Base-by-base conservation (phyloP, 2,329 filamentous ascomycete genomes). In the Venturia nashicola region DNA sequence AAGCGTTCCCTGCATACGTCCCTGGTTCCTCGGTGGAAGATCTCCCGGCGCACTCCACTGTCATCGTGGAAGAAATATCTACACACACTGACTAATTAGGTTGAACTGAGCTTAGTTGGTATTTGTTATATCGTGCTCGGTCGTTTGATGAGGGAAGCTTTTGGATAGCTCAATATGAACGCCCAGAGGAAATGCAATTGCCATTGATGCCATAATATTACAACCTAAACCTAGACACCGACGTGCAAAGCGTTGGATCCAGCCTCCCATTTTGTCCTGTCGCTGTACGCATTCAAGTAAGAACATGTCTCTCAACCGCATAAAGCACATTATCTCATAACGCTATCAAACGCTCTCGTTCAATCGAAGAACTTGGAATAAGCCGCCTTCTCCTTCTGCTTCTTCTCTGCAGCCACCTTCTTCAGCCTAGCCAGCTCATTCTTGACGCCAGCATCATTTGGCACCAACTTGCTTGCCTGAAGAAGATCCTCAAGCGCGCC, bases 341-440 rank as follows among this genome's bases (percentile, higher is more conserved):
- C 18, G 11, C 32, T 27, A 36, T 57, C 18, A 18, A 20, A 11
- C 12, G 36, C 3, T 9, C 27, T 20, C 51, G 18, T 32, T 60
- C 59, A 86, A 48, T 79, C 75, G 73, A 97, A 97, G 77, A 95
- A 94, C 79, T 96, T 97, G 79, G 88, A 89, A 74, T 93, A 96
- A 6, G 87, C 88, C 69, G 89, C 90, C 83, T 92, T 95, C 80
- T 97, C 90, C 84, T 92, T 96, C 74, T 89, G 88, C 67, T 85
- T 82, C 66, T 88, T 83, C 65, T 87, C 89, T 12, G 85, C 82
- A 34, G 88, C 83, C 70, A 82, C 85, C 78, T 87, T 87, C 83
- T 92, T 96, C 62, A 94, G 86, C n/a, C 81, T 77, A 20, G 83
- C 82, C 63, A 95, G 81, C 78, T 97, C 91, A 70, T 85, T 88